phyloP scores from a whole-genome alignment of 2,329 filamentous ascomycete genomes.

The Cladosporium sp. region DNA sequence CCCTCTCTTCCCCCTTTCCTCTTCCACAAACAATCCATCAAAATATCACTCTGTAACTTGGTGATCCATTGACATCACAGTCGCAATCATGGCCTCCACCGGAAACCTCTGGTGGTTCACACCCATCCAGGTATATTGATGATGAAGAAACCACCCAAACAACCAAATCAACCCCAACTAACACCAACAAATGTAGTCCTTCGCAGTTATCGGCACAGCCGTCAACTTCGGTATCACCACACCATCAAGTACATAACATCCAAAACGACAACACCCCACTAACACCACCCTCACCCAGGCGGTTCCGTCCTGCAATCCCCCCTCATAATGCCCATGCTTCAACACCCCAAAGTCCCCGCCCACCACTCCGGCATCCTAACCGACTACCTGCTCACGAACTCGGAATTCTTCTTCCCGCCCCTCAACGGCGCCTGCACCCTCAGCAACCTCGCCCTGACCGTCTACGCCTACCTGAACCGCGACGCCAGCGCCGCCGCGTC shows the following conservation, averaged over 20 bases:
- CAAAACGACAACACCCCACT: constrained; percentile 3
- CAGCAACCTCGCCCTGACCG: constrained; percentile 26
- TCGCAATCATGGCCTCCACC: constrained; percentile 23
- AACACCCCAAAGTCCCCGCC: constrained; percentile 22
- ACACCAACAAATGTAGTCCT: constrained; percentile 13
- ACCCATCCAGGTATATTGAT: constrained; percentile 21
- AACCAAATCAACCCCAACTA: not conserved
- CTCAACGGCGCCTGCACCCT: constrained; percentile 29
- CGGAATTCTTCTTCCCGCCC: constrained; percentile 30
- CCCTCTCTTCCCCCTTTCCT: not conserved
- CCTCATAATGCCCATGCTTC: constrained; percentile 30
- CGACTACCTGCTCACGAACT: constrained; percentile 27
- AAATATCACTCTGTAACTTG: constrained; percentile 1
- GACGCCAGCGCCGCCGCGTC: constrained; percentile 18
- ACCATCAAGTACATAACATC: constrained; percentile 13
- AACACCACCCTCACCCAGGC: constrained; percentile 15
- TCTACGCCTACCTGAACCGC: constrained; percentile 25
- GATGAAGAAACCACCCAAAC: not conserved
- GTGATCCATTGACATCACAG: constrained; percentile 4
- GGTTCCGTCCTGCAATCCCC: constrained; percentile 31
- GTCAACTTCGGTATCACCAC: constrained; percentile 23
- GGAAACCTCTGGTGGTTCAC: constrained; percentile 29
- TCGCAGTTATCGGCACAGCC: constrained; percentile 27
- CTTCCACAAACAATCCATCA: not conserved
- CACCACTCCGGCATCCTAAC: constrained; percentile 25